Percentiles rank a stretch among this genome's conserved stretches.
Evolutionary conservation across 768 basidiomycete genomes (phyloP).

Genomic region (Boletus pseudopeckii): DNA sequence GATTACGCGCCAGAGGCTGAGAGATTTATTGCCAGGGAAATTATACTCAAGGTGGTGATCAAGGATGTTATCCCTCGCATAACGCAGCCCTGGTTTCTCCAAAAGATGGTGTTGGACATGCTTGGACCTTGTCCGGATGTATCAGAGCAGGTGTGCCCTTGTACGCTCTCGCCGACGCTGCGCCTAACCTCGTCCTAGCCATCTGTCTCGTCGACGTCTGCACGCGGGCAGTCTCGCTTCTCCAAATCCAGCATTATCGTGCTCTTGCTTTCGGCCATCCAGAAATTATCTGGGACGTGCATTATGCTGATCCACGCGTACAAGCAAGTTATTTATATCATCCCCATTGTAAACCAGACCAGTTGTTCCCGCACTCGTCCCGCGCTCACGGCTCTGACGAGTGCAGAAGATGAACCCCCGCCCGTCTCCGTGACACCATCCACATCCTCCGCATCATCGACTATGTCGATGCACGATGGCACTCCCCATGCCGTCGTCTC

Average conservation of each 20-base stretch:
- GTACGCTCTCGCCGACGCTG: neutral
- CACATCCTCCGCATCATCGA: conserved; percentile 28
- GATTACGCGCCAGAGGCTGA: conserved; percentile 74
- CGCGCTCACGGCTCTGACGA: neutral
- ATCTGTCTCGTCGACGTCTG: conserved; percentile 21
- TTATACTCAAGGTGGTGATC: conserved; percentile 74
- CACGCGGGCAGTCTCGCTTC: conserved; percentile 32
- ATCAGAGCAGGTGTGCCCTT: conserved; percentile 19
- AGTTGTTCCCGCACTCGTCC: neutral
- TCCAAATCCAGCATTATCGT: conserved; percentile 59
- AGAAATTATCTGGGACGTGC: conserved; percentile 64
- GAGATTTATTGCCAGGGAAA: conserved; percentile 79
- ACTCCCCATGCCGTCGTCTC: neutral
- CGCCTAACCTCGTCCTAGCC: conserved; percentile 13
- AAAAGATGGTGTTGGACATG: conserved; percentile 62
- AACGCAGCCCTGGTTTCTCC: conserved; percentile 89
- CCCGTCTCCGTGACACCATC: conserved; percentile 6
- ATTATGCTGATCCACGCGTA: conserved; percentile 67
- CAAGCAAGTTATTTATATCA: conserved; percentile 59
- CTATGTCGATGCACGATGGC: conserved; percentile 13
- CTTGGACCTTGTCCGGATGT: conserved; percentile 46
- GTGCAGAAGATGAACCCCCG: neutral
- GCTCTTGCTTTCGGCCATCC: conserved; percentile 69
- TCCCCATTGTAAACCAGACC: conserved; percentile 60
- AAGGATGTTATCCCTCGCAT: conserved; percentile 65